Evolutionary conservation across 1,284 basidiomycete species (phyloP), one percentile per base, ranked within the genome.

Genomic region (Melampsora americana): DNA sequence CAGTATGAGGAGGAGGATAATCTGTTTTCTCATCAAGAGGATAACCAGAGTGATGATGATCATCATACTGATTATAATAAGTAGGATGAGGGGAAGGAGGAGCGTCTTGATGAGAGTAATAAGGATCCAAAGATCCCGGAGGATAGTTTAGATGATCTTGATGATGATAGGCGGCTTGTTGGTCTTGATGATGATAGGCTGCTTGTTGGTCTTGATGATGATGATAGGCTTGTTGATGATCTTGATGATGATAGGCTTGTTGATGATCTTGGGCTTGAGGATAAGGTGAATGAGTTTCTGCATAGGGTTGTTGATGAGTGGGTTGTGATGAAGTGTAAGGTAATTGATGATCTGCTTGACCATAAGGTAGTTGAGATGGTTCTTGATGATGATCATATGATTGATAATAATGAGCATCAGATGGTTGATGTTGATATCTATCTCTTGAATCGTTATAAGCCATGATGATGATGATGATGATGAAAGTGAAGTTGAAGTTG

Each of bases 31-130:
- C 53, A n/a, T 56, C 53, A 11, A 56, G 5, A n/a, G n/a, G n/a
- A 56, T 56, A 56, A 9, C 53, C 53, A n/a, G 53, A 6, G 11
- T 3, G 5, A 5, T 28, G n/a, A 28, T 28, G n/a, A 56, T 28
- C 53, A n/a, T 56, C 53, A n/a, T 56, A 56, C 14, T 56, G n/a
- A n/a, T n/a, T n/a, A 56, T 56, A 56, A 28, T 56, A 56, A 23
- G 53, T 6, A 4, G 53, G 53, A 9, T 56, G n/a, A 5, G 20
- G 53, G 18, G 53, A n/a, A n/a, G 20, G 53, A 56, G 53, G 53
- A 42, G 39, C 39, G 39, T 42, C 39, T 42, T 42, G 39, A 28
- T 56, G 53, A 4, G 53, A 56, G n/a, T 56, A 56, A 28, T 56
- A 56, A 56, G 53, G 53, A 18, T 56, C 53, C 39, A 42, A 9